Percentiles rank a stretch among this genome's conserved stretches.
Conservation (phyloP, 1,284 basidiomycete genomes). For the Rhodotorula sp. region DNA sequence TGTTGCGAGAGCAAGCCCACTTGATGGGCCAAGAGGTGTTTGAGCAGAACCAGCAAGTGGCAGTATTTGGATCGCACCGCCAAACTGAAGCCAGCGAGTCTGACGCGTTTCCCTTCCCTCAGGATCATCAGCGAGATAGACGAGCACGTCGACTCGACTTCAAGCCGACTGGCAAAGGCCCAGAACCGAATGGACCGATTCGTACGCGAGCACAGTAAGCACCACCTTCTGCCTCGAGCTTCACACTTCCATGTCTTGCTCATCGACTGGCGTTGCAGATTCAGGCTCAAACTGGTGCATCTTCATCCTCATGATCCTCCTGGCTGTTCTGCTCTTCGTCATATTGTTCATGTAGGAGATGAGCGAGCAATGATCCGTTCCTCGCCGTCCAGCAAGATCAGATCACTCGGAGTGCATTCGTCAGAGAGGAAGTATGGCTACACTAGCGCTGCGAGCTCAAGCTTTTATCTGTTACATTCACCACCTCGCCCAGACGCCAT, state of each 20-base stretch:
- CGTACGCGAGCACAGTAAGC: conserved; percentile 70
- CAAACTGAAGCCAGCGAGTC: neutral
- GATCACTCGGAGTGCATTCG: neutral
- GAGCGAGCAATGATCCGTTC: too few relatives aligned
- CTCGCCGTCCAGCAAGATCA: neutral
- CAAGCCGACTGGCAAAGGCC: conserved; percentile 66
- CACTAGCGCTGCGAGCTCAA: neutral
- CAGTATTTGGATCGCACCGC: neutral
- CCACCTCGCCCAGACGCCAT: conserved; percentile 38
- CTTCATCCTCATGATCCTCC: conserved; percentile 56
- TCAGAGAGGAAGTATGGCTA: neutral
- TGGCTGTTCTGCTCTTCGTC: conserved; percentile 56
- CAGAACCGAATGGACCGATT: conserved; percentile 74
- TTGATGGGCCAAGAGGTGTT: conserved; percentile 83
- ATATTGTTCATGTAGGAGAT: conserved; percentile 51
- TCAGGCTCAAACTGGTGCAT: conserved; percentile 72
- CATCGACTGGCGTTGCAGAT: conserved; percentile 52
- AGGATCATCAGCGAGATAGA: conserved; percentile 83
- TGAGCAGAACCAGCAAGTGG: conserved; percentile 77
- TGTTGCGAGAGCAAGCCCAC: conserved; percentile 78
- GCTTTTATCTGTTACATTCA: neutral
- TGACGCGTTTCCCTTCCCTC: conserved; percentile 1
- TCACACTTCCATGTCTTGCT: neutral
- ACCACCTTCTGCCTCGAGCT: neutral
- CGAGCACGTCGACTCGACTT: conserved; percentile 67